These are phyloP conservation scores for Fusarium multiceps DNA, from an alignment of 2,329 filamentous ascomycete species.

Conservation along the genomic window DNA sequence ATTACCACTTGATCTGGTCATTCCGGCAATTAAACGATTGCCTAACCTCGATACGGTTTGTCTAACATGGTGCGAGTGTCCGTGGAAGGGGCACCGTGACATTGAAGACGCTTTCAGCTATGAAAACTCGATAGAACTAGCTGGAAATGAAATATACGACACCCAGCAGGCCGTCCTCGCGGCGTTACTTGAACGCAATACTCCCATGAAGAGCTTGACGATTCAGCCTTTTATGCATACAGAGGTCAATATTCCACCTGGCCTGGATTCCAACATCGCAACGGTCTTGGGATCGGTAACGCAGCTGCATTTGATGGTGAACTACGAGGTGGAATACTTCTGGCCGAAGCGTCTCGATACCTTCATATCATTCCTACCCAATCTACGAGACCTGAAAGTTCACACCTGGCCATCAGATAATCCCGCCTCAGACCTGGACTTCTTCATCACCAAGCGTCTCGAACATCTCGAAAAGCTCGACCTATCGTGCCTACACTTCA, in stretches of 20 bases:
- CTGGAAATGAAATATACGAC: slow-evolving; percentile 16
- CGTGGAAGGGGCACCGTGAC: slow-evolving; percentile 27
- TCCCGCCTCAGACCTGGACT: slow-evolving; percentile 22
- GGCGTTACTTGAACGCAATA: slow-evolving; percentile 20
- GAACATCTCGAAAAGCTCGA: slow-evolving; percentile 37
- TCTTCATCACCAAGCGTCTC: slow-evolving; percentile 32
- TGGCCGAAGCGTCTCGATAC: slow-evolving; percentile 30
- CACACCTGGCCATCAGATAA: not conserved
- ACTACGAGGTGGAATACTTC: slow-evolving; percentile 14
- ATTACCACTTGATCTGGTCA: slow-evolving; percentile 23
- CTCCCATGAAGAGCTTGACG: slow-evolving; percentile 34
- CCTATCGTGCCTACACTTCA: slow-evolving; percentile 20
- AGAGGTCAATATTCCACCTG: slow-evolving; percentile 13
- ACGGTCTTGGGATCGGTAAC: slow-evolving; percentile 29
- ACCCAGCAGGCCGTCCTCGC: slow-evolving; percentile 39
- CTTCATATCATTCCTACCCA: slow-evolving; percentile 38
- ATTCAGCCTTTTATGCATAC: slow-evolving; percentile 33
- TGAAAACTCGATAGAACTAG: slow-evolving; percentile 34
- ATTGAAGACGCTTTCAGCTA: slow-evolving; percentile 21
- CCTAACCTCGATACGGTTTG: slow-evolving; percentile 37
- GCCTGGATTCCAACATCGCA: slow-evolving; percentile 1
- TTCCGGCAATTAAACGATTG: slow-evolving; percentile 28
- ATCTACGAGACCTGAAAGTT: slow-evolving; percentile 32
- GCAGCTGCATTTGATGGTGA: slow-evolving; percentile 15
- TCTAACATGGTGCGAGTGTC: slow-evolving; percentile 42